Evolutionary conservation across 371 early-diverging fungal genomes (phyloP), one percentile per base, ranked within the genome.

Genomic region (Syncephalastrum racemosum): DNA sequence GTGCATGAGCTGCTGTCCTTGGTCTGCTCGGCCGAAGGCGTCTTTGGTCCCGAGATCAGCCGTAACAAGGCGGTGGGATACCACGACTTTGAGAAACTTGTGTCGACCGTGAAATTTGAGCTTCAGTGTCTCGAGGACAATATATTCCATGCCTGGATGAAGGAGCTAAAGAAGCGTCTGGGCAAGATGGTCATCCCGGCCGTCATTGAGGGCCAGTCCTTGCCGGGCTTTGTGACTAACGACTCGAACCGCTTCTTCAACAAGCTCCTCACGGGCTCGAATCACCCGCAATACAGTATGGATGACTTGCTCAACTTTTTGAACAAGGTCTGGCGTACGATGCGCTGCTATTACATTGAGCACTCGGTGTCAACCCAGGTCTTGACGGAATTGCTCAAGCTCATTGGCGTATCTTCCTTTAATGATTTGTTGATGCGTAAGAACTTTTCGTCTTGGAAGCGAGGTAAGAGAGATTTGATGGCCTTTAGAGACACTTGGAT

Each of bases 271-370:
- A 56, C 64, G 2, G 81, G 88, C 1, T 78, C 84, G 4, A 70
- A 87, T 0, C 84, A 86, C 36, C 82, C 85, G 1, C 68, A 82
- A 0, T 90, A 88, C 63, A 89, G 79, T 63, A 93, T 96, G 80
- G 95, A 95, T 63, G 90, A 95, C 59, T 75, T 96, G 31, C 73
- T 94, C 36, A 85, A 89, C 71, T 87, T 94, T 70, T 80, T 97
- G 67, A 90, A 86, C 79, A 91, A 91, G 72, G 78, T 95, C 50
- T 87, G 84, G 82, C 88, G 91, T 66, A 86, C 90, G 15, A 90
- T 95, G 93, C 87, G 87, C 59, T 95, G 90, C 76, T 97, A 94
- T 70, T 92, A 89, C 72, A 87, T 96, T 49, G 95, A 96, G 59
- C 89, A 82, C 42, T 78, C 87, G 2, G 77, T 83, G 7, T 56